Evolutionary conservation across 2,329 filamentous ascomycete species (phyloP).

Genomic region (Thielaviopsis cerberus): DNA sequence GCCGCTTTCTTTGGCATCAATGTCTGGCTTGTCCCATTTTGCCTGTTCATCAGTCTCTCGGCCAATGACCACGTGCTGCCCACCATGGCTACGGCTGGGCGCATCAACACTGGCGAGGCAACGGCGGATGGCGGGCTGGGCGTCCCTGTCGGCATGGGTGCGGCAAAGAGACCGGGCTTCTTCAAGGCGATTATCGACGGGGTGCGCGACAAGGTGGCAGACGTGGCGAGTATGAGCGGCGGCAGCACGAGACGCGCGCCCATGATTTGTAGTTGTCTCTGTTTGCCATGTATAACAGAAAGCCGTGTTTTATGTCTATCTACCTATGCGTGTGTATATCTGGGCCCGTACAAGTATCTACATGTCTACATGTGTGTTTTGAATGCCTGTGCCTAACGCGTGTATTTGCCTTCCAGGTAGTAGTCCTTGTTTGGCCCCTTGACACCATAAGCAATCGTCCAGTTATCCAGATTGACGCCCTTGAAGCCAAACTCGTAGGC

Average conservation of each 20-base stretch:
- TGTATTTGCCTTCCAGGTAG: conserved; percentile 36
- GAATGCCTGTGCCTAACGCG: conserved; percentile 15
- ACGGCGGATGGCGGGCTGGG: background rate
- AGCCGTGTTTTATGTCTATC: background rate
- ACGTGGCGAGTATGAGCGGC: background rate
- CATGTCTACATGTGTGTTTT: background rate
- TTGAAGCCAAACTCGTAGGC: conserved; percentile 47
- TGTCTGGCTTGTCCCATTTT: conserved; percentile 91
- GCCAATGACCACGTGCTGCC: conserved; percentile 90
- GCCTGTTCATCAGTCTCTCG: conserved; percentile 82
- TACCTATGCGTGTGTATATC: background rate
- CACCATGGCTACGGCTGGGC: conserved; percentile 63
- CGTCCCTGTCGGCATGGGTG: background rate
- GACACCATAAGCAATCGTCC: conserved; percentile 46
- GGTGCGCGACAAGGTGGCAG: background rate
- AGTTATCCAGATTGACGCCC: conserved; percentile 36
- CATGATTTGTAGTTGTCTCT: conserved; percentile 11
- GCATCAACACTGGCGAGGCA: conserved; percentile 22
- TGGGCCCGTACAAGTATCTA: too few relatives aligned
- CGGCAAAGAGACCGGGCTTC: conserved; percentile 40
- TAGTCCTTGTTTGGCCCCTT: conserved; percentile 61
- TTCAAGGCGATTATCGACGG: conserved; percentile 44
- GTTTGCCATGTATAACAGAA: background rate
- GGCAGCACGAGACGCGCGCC: background rate
- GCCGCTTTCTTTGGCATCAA: conserved; percentile 91